A percentile compares a stretch with the other conserved stretches of the same genome.
Evolutionary conservation across 805 yeast genomes (phyloP).

Genomic region (Alloascoidea hylecoeti): DNA sequence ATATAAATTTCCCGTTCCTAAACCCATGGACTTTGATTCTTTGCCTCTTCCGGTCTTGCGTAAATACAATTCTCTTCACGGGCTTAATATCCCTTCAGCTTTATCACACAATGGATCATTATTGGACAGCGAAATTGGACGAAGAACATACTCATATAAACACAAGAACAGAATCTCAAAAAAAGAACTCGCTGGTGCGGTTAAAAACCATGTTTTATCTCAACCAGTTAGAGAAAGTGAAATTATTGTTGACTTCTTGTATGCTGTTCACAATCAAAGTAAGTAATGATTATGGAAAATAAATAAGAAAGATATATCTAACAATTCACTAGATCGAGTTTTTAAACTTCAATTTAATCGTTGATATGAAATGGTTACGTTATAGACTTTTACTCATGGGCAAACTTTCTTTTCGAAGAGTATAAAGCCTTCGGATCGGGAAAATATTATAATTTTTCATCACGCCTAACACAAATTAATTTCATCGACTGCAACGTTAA

Average conservation of each 20-base stretch:
- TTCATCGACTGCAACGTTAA: no score
- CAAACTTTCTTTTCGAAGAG: no score
- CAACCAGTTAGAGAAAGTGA: conserved; percentile 67
- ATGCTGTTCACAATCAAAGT: conserved; percentile 65
- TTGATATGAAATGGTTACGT: no score
- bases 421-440: no score
- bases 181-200: conserved; percentile 41
- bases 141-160: conserved; percentile 37
- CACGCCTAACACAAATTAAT: no score
- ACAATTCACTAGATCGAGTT: neutral
- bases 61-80: conserved; percentile 49
- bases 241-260: conserved; percentile 75
- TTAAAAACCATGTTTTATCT: conserved; percentile 53
- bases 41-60: conserved; percentile 53
- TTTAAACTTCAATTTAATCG: no score
- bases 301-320: neutral
- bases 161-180: conserved; percentile 33
- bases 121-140: conserved; percentile 59
- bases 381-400: no score
- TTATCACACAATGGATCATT: conserved; percentile 57
- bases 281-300: conserved; percentile 15
- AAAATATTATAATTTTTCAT: no score
- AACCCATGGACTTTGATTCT: conserved; percentile 57
- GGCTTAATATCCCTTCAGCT: conserved; percentile 42
- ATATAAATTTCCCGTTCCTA: conserved; percentile 29